Percentiles rank a stretch among this genome's conserved stretches.
These are phyloP conservation scores for Dalbergia oliveri DNA, from an alignment of 306 rosid species.

Conservation along the genomic window DNA sequence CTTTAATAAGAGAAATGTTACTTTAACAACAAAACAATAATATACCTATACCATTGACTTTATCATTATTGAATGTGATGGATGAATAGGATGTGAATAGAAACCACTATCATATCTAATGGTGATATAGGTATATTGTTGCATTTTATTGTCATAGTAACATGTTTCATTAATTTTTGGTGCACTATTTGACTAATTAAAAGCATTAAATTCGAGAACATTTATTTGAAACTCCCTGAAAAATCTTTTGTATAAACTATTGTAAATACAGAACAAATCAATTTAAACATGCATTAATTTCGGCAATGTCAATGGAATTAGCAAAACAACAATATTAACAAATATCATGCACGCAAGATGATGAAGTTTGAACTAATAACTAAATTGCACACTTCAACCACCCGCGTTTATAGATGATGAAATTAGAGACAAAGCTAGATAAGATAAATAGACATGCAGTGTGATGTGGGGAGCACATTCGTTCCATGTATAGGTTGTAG, in stretches of 20 bases:
- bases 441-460: constrained; percentile 9
- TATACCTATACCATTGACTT: too few species aligned
- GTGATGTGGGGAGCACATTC: background rate
- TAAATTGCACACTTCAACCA: constrained; percentile 8
- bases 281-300: background rate
- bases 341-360: background rate
- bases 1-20: too few species aligned
- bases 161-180: too few species aligned
- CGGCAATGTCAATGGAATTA: background rate
- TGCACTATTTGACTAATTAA: too few species aligned
- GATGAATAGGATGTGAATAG: too few species aligned
- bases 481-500: constrained; percentile 1
- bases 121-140: too few species aligned
- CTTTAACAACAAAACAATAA: too few species aligned
- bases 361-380: background rate
- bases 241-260: background rate
- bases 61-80: too few species aligned
- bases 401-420: constrained; percentile 17
- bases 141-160: too few species aligned
- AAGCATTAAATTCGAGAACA: background rate
- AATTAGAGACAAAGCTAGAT: constrained; percentile 36
- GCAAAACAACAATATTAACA: background rate
- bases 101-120: too few species aligned
- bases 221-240: background rate
- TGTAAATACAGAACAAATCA: too few species aligned